Conservation (phyloP, 176 grass and related monocot species). For the Lolium perenne region DNA sequence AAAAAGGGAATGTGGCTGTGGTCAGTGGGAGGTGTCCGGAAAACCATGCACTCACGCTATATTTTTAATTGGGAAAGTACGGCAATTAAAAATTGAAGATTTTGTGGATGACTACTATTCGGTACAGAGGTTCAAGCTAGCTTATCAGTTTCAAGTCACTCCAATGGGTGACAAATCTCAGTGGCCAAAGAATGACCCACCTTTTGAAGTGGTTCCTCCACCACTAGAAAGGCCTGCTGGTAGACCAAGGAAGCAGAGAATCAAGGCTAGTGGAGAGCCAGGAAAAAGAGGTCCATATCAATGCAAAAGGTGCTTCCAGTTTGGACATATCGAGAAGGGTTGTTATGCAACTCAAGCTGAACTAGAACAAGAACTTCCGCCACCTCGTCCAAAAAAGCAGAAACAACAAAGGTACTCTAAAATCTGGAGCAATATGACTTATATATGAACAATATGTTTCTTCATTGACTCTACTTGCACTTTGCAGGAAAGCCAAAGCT, state of each 20-base stretch:
- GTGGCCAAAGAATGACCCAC: no score
- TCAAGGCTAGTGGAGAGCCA: neutral
- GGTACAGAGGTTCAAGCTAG: neutral
- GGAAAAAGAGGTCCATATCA: slow-evolving; percentile 20
- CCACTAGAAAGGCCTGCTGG: neutral
- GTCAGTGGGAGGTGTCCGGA: neutral
- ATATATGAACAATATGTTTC: neutral
- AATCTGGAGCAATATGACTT: no score
- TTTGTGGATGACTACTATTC: slow-evolving; percentile 22
- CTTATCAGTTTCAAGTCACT: neutral
- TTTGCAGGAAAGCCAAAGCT: neutral
- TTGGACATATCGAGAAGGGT: slow-evolving; percentile 31
- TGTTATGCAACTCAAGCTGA: no score
- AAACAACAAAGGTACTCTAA: neutral
- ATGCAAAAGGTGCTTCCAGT: slow-evolving; percentile 11
- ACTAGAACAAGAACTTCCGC: neutral
- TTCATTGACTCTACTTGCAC: neutral
- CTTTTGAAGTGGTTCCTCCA: slow-evolving; percentile 6
- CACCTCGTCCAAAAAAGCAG: neutral
- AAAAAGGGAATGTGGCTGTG: neutral
- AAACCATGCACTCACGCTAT: slow-evolving; percentile 37
- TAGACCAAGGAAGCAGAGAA: slow-evolving; percentile 14
- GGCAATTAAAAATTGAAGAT: neutral
- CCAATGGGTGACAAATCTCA: neutral
- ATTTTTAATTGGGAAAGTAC: neutral